A percentile compares a stretch with the other conserved stretches of the same genome.
phyloP scores from a whole-genome alignment of 1,284 basidiomycete species.

The Hortiboletus rubellus region DNA sequence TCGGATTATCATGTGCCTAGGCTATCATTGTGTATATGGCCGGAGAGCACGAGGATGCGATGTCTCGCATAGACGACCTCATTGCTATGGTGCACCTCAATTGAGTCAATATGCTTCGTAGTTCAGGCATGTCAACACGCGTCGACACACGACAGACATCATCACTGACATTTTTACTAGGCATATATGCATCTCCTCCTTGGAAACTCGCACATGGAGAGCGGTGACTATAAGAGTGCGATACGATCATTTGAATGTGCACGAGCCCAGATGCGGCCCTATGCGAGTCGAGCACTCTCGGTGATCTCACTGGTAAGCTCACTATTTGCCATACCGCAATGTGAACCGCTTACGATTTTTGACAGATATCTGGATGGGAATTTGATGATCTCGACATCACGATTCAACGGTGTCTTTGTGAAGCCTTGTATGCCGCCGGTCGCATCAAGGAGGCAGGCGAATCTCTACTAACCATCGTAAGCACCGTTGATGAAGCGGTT shows the following conservation, averaged over 20 bases:
- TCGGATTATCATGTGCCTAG: background rate
- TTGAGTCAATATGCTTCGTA: too few species aligned
- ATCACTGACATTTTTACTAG: background rate
- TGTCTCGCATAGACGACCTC: conserved; percentile 5
- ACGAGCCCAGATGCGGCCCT: background rate
- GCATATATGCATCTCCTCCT: conserved; percentile 3
- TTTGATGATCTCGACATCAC: conserved; percentile 1
- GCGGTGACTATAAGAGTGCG: background rate
- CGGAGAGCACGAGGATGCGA: background rate
- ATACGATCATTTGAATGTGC: background rate
- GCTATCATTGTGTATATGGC: conserved; percentile 7
- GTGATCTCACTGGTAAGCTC: background rate
- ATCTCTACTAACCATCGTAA: background rate
- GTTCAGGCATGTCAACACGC: too few species aligned
- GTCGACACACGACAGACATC: too few species aligned
- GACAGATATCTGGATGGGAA: conserved; percentile 7
- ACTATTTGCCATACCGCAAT: too few species aligned
- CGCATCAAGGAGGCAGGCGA: background rate
- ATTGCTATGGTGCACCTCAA: background rate
- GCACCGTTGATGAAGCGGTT: background rate
- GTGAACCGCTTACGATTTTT: background rate
- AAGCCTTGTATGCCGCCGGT: background rate
- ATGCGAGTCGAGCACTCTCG: background rate
- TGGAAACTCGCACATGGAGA: background rate
- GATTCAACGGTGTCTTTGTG: background rate